These are phyloP conservation scores for Chlamydomonas sp. DNA, from an alignment of 139 green algal species.

Conservation along the genomic window DNA sequence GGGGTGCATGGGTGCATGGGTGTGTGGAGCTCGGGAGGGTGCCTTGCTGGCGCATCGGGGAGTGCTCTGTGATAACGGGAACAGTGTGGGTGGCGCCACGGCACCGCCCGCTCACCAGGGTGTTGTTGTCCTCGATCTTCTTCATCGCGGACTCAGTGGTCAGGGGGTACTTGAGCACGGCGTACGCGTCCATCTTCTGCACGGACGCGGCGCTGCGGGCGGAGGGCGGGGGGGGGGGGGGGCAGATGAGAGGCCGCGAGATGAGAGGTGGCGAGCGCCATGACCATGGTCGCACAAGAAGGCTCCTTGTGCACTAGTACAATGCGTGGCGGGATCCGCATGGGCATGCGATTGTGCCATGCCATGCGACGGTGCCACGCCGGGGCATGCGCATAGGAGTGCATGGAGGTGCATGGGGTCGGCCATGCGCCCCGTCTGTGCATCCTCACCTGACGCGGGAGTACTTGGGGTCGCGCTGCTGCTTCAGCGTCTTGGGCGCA, in stretches of 20 bases:
- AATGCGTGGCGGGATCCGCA: no score
- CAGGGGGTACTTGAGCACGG: slow-evolving; percentile 92
- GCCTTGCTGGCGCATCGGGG: no score
- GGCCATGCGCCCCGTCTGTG: no score
- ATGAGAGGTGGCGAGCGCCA: background rate
- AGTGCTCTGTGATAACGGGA: no score
- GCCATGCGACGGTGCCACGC: no score
- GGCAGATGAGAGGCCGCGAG: no score
- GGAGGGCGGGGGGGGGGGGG: no score
- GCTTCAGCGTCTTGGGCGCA: slow-evolving; percentile 87
- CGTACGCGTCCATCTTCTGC: slow-evolving; percentile 75
- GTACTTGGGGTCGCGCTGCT: slow-evolving; percentile 77
- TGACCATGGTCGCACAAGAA: background rate
- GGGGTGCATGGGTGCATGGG: background rate
- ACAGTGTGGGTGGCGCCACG: no score
- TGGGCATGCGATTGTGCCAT: no score
- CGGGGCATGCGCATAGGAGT: no score
- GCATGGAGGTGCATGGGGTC: no score
- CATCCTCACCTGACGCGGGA: slow-evolving; percentile 63
- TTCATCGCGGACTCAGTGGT: slow-evolving; percentile 99
- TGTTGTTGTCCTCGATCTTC: slow-evolving; percentile 99
- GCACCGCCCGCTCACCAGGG: slow-evolving; percentile 81
- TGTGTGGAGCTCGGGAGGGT: background rate
- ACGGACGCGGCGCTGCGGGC: slow-evolving; percentile 52
- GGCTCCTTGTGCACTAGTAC: background rate